A percentile compares a stretch with the other conserved stretches of the same genome.
Conservation (phyloP, 805 yeast species). For the Saturnispora diversa region DNA sequence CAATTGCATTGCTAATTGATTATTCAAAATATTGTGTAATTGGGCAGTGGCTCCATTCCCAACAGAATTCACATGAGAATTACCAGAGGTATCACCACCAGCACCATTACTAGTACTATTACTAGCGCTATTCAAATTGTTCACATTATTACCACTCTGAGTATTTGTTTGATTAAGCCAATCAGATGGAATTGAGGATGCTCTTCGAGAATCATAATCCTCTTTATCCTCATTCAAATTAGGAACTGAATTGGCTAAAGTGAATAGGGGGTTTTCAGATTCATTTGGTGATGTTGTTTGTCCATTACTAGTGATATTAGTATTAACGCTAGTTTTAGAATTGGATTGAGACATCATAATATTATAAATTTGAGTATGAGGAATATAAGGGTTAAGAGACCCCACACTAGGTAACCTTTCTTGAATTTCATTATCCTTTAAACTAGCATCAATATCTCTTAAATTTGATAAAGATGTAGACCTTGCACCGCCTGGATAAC, state of each 20-base stretch:
- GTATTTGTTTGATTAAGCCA: not conserved
- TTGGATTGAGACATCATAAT: not conserved
- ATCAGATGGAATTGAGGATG: not conserved
- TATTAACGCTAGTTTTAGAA: no score
- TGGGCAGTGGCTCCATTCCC: no score
- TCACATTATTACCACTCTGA: no score
- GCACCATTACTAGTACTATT: no score
- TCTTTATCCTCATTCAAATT: not conserved
- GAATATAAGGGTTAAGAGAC: constrained; percentile 3
- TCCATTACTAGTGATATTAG: not conserved
- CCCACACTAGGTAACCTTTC: constrained; percentile 7
- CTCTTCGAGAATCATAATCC: not conserved
- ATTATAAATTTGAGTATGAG: constrained; percentile 2
- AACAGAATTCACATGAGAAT: not conserved
- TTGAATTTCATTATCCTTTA: not conserved
- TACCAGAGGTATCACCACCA: not conserved
- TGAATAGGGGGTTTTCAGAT: constrained; percentile 23
- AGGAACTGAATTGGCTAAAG: constrained; percentile 26
- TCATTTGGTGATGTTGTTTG: no score
- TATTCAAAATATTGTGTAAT: not conserved
- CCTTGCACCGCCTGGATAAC: constrained; percentile 7
- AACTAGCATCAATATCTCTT: constrained; percentile 1
- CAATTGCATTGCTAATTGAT: constrained; percentile 7
- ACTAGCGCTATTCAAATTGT: not conserved
- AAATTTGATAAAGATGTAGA: constrained; percentile 6